Evolutionary conservation across 805 yeast genomes (phyloP), one percentile per base, ranked within the genome.

Genomic region (Priceomyces melissophilus): DNA sequence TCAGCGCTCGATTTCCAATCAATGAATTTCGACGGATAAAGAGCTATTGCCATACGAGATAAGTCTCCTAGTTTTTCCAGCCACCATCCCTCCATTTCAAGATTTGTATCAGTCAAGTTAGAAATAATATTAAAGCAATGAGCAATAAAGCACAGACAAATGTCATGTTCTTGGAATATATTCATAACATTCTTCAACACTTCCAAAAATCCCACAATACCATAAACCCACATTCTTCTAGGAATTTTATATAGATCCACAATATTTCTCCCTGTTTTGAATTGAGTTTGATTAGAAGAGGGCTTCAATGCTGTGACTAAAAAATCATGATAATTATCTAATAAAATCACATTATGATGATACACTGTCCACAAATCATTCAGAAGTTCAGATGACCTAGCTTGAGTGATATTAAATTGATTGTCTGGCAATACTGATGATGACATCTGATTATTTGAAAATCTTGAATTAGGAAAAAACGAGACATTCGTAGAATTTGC

Each of bases 1-100:
- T 85, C 89, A 1, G 95, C 84, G 42, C 87, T 76, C 13, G 81
- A 61, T 57, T 86, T 84, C 96, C 96, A 87, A 60, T 87, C 95
- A 48, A 86, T 84, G 55, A 78, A 83, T 38, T 84, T 76, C 2
- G 89, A 82, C 6, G 89, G 82, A 52, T 85, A 86, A 32, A 87
- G 65, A 0, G 95, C 93, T 50, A 87, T 86, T 9, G 95, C 91
- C 89, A 87, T 86, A 55, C 95, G 67, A 28, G 91, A 82, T 48
- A 87, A 65, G 57, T 87, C 96, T 28, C 95, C 96, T 38, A 87
- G 63, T 54, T 88, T 84, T 59, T 87, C 96, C 23, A 81, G 75
- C 96, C 96, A 87, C 76, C 81, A 78, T 27, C 81, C 81, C 57
- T 76, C 81, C 73, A 77, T 76, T 44, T 78, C 81, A 30, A 76